Base-by-base conservation (phyloP, 345 rosid genomes). In the Salix caprea region DNA sequence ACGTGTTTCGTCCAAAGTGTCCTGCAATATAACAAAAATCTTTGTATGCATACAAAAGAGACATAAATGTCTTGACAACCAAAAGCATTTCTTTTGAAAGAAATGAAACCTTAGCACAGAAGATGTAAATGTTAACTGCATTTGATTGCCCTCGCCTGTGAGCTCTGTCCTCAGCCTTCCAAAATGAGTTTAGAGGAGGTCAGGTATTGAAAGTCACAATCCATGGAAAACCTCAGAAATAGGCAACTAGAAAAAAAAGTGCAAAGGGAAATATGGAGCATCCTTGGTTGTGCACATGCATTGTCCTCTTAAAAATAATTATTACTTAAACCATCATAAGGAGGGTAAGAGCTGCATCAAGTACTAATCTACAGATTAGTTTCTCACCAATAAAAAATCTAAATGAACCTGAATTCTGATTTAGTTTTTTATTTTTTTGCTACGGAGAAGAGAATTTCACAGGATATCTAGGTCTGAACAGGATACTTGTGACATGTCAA, bases 141-240 rank as follows among this genome's bases (percentile, higher is more conserved):
- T 81, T 85, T 74, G 84, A 91, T 78, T 95, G 99, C 65, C 99
- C 99, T 79, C 88, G 88, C 85, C 99, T 86, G 74, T 93, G 97
- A 79, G 94, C 97, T 90, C 98, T 89, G 79, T 93, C 97, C 85
- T 93, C 99, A 71, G 98, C 99, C 99, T 95, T 82, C 73, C 82
- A 81, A 79, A 76, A 75, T 44, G 36, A 76, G 48, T 37, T 64
- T 77, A 15, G 50, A 12, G 50, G 50, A 14, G 18, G 50, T 46
- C 16, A 13, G 15, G 50, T 46, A 46, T 46, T 4, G 5, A 46
- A 46, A 40, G 30, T 70, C 37, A 74, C 30, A 21, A 36, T 67
- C 37, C 26, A 65, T 1, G n/a, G 46, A 75, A 36, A 64, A 50
- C 48, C 65, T 64, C 13, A 75, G 42, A 66, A 67, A 58, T 34